These are phyloP conservation scores for Aspergillus ibericus DNA, from an alignment of 2,329 filamentous ascomycete genomes.

Conservation along the genomic window DNA sequence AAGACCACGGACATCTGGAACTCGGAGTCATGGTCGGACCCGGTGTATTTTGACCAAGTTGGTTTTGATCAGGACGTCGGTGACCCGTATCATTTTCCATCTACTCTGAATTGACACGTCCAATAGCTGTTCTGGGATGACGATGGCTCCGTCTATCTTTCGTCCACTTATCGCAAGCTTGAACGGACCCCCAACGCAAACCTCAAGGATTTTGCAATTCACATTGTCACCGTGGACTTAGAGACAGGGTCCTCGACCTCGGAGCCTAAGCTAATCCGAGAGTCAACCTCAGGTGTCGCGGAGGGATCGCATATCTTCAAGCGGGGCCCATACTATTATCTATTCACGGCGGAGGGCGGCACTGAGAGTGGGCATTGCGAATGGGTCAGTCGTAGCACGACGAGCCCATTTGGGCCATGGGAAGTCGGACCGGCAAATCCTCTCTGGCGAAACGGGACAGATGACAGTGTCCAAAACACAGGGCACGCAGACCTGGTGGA, in stretches of 20 bases:
- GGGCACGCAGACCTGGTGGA: constrained; percentile 54
- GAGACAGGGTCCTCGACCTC: constrained; percentile 34
- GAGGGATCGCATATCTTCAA: constrained; percentile 59
- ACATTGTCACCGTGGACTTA: constrained; percentile 38
- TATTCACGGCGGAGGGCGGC: constrained; percentile 57
- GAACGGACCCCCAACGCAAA: constrained; percentile 40
- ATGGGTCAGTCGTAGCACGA: constrained; percentile 58
- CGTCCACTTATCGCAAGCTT: constrained; percentile 38
- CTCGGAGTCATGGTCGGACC: constrained; percentile 53
- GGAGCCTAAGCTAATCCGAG: constrained; percentile 42
- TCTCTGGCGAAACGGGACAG: constrained; percentile 53
- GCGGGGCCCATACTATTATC: constrained; percentile 54
- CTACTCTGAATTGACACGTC: background rate
- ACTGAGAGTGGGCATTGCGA: constrained; percentile 62
- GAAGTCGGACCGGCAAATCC: constrained; percentile 60
- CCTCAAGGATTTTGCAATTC: constrained; percentile 53
- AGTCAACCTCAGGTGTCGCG: constrained; percentile 45
- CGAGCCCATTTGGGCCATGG: constrained; percentile 60
- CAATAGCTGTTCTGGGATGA: constrained; percentile 53
- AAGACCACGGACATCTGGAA: constrained; percentile 56
- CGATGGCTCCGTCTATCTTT: constrained; percentile 53
- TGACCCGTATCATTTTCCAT: constrained; percentile 11
- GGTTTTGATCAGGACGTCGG: constrained; percentile 56
- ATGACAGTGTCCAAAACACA: constrained; percentile 53
- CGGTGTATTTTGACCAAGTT: constrained; percentile 55